phyloP scores from a whole-genome alignment of 495 filamentous ascomycete species.

The Polyplosphaeria fusca region DNA sequence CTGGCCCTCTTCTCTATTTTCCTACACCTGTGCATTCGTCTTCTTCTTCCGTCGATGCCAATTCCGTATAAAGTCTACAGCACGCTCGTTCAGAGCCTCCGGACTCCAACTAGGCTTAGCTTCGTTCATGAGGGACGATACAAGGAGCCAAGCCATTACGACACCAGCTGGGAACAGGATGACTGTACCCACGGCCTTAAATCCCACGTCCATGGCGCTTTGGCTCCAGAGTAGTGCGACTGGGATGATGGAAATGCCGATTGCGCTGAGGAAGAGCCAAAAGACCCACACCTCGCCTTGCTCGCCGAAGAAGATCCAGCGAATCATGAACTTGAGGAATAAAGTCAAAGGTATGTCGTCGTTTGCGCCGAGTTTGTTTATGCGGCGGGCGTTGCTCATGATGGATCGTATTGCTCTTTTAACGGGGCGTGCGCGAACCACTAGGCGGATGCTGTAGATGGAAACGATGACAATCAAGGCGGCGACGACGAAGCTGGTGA shows the following conservation, averaged over 20 bases:
- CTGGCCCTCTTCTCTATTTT: no score
- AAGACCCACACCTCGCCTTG: neutral
- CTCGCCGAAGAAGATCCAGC: neutral
- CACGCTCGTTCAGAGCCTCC: no score
- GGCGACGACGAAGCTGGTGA: neutral
- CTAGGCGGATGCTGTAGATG: neutral
- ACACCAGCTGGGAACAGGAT: neutral
- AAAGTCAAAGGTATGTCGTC: neutral
- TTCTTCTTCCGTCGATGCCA: no score
- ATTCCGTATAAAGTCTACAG: no score
- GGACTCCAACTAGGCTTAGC: no score
- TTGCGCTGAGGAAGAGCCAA: neutral
- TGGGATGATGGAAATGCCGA: neutral
- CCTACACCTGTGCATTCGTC: no score
- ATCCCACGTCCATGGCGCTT: neutral
- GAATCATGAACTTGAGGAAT: neutral
- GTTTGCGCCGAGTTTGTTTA: neutral
- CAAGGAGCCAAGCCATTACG: neutral
- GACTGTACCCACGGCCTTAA: conserved; percentile 1
- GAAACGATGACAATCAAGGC: neutral
- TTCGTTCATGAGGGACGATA: no score
- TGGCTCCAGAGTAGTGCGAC: neutral
- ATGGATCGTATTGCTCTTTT: neutral
- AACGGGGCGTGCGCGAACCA: neutral
- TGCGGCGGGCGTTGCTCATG: neutral